Conservation (phyloP, 1,284 basidiomycete genomes). For the Melampsora abietis-canadensis region DNA sequence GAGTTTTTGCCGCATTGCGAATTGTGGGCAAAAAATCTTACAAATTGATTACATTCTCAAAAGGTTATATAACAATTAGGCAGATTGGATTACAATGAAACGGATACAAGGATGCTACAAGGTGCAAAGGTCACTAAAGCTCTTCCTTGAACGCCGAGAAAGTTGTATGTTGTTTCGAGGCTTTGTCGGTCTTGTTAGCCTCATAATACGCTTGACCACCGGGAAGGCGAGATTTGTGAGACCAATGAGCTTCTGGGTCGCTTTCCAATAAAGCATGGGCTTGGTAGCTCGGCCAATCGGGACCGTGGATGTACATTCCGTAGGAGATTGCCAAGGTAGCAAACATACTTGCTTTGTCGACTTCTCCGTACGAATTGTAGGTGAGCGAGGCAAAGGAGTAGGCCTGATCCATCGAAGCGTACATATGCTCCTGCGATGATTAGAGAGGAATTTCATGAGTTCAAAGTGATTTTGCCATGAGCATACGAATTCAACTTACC, state of each 20-base stretch:
- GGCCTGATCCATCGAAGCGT: slow-evolving; percentile 16
- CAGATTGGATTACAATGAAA: too few species aligned
- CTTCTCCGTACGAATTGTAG: slow-evolving; percentile 17
- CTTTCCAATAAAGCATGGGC: slow-evolving; percentile 8
- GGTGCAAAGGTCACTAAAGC: too few species aligned
- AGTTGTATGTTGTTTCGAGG: too few species aligned
- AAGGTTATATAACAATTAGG: too few species aligned
- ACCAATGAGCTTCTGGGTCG: slow-evolving; percentile 26
- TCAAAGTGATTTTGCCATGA: not conserved
- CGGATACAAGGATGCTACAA: too few species aligned
- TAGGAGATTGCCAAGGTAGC: slow-evolving; percentile 13
- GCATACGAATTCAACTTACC: slow-evolving; percentile 5
- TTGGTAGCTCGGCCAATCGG: slow-evolving; percentile 4
- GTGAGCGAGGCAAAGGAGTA: slow-evolving; percentile 18
- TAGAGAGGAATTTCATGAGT: not conserved
- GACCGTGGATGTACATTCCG: slow-evolving; percentile 2
- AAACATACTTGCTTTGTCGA: slow-evolving; percentile 15
- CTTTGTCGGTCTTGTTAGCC: too few species aligned
- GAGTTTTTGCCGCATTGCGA: too few species aligned
- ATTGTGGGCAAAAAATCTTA: too few species aligned
- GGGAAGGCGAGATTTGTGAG: not conserved
- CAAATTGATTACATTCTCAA: too few species aligned
- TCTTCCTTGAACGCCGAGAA: too few species aligned
- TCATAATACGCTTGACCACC: too few species aligned
- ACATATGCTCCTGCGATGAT: slow-evolving; percentile 16